A percentile compares a stretch with the other conserved stretches of the same genome.
Evolutionary conservation across 2,329 filamentous ascomycete species (phyloP).

Genomic region (Sarocladiaceae sp.): DNA sequence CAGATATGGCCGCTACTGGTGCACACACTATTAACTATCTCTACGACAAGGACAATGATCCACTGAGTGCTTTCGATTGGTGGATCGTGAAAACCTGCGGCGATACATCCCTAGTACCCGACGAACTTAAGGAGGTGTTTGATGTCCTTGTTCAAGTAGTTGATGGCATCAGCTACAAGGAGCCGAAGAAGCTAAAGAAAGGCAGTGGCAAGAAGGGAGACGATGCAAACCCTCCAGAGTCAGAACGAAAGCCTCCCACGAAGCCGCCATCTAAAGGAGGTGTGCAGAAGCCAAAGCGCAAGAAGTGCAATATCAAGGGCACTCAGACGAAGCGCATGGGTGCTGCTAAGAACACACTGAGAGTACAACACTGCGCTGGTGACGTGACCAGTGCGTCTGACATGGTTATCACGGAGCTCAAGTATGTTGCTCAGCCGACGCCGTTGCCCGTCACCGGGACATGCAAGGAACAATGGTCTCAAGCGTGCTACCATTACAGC

Average conservation of each 20-base stretch:
- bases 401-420: slow-evolving; percentile 14
- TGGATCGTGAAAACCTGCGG: slow-evolving; percentile 15
- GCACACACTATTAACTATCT: slow-evolving; percentile 12
- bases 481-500: slow-evolving; percentile 20
- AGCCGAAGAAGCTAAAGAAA: slow-evolving; percentile 12
- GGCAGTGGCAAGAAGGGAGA: slow-evolving; percentile 15
- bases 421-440: slow-evolving; percentile 3
- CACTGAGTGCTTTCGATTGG: slow-evolving; percentile 14
- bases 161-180: slow-evolving; percentile 13
- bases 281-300: slow-evolving; percentile 12
- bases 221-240: slow-evolving; percentile 12
- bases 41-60: slow-evolving; percentile 13
- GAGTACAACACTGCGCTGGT: slow-evolving; percentile 12
- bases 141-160: slow-evolving; percentile 13
- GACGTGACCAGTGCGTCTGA: slow-evolving; percentile 12
- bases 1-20: slow-evolving; percentile 8
- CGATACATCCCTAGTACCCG: slow-evolving; percentile 14
- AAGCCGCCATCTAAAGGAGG: no score
- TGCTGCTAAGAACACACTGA: slow-evolving; percentile 13
- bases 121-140: slow-evolving; percentile 15
- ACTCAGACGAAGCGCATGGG: slow-evolving; percentile 4
- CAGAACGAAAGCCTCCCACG: slow-evolving; percentile 5
- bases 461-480: slow-evolving; percentile 13
- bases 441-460: slow-evolving; percentile 10
- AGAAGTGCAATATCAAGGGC: slow-evolving; percentile 9